Percentiles rank a stretch among this genome's conserved stretches.
These are phyloP conservation scores for Kwoniella pini DNA, from an alignment of 768 basidiomycete species.

Conservation along the genomic window DNA sequence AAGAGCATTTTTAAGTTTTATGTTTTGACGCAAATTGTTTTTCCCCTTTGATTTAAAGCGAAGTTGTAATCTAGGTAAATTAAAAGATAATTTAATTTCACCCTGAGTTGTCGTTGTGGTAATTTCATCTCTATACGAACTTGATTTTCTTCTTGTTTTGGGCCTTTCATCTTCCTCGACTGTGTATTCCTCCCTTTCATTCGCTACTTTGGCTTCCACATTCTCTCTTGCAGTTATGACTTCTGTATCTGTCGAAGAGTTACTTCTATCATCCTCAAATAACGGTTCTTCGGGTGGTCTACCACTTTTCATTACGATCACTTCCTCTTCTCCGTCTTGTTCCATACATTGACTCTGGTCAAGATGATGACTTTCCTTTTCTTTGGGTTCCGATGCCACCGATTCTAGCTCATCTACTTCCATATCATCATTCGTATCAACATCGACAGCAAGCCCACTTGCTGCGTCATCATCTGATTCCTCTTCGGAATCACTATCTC, in stretches of 20 bases:
- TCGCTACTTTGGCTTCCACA: background rate
- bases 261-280: conserved; percentile 31
- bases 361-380: no score
- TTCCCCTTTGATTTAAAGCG: no score
- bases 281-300: conserved; percentile 34
- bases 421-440: background rate
- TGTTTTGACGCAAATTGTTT: no score
- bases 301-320: background rate
- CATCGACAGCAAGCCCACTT: background rate
- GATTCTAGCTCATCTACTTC: background rate
- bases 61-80: conserved; percentile 49
- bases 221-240: conserved; percentile 9
- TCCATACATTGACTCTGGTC: no score
- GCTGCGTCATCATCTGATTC: background rate
- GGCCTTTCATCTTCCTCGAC: background rate
- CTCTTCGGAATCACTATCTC: background rate
- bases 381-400: no score
- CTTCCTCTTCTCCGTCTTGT: no score
- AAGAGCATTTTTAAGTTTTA: conserved; percentile 25
- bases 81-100: conserved; percentile 54
- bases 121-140: conserved; percentile 38
- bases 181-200: background rate
- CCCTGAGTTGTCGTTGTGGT: conserved; percentile 22
- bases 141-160: background rate
- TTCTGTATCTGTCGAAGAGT: conserved; percentile 21